These are phyloP conservation scores for Cladosporium sp. DNA, from an alignment of 2,329 filamentous ascomycete species.

Conservation along the genomic window DNA sequence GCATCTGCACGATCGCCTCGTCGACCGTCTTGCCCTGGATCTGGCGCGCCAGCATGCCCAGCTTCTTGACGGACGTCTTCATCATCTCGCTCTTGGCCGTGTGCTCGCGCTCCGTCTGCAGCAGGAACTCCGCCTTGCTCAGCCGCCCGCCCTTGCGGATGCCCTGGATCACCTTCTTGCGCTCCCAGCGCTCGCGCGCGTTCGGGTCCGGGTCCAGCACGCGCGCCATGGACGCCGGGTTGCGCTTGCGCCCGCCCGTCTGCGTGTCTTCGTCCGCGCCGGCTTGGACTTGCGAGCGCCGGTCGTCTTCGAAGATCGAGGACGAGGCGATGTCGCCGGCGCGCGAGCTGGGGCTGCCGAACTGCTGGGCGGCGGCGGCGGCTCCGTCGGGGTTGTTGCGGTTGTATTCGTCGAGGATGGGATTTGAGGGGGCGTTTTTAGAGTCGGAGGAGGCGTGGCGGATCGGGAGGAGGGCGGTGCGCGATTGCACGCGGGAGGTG, in stretches of 20 bases:
- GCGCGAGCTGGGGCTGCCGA: slow-evolving; percentile 1
- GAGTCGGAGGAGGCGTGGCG: slow-evolving; percentile 17
- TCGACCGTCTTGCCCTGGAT: slow-evolving; percentile 90
- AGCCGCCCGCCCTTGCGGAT: slow-evolving; percentile 63
- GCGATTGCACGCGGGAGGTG: slow-evolving; percentile 11
- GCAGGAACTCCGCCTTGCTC: slow-evolving; percentile 59
- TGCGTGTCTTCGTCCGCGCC: slow-evolving; percentile 16
- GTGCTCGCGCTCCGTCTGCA: slow-evolving; percentile 56
- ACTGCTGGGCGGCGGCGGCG: slow-evolving; percentile 8
- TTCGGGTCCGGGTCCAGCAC: slow-evolving; percentile 70
- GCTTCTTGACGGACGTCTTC: slow-evolving; percentile 86
- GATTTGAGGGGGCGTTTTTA: slow-evolving; percentile 34
- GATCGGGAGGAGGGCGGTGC: slow-evolving; percentile 1
- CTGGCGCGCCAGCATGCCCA: slow-evolving; percentile 77
- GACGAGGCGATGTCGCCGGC: slow-evolving; percentile 42
- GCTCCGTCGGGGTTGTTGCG: slow-evolving; percentile 24
- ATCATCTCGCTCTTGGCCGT: slow-evolving; percentile 62
- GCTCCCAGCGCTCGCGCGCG: slow-evolving; percentile 67
- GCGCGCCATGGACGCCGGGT: slow-evolving; percentile 51
- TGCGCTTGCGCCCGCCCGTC: slow-evolving; percentile 28
- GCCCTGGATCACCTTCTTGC: slow-evolving; percentile 74
- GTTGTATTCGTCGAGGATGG: slow-evolving; percentile 57
- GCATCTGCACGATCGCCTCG: slow-evolving; percentile 90
- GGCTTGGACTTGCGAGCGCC: slow-evolving; percentile 21
- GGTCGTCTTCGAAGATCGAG: slow-evolving; percentile 48